Base-by-base conservation (phyloP, 306 rosid genomes). In the Cucumis hystrix region DNA sequence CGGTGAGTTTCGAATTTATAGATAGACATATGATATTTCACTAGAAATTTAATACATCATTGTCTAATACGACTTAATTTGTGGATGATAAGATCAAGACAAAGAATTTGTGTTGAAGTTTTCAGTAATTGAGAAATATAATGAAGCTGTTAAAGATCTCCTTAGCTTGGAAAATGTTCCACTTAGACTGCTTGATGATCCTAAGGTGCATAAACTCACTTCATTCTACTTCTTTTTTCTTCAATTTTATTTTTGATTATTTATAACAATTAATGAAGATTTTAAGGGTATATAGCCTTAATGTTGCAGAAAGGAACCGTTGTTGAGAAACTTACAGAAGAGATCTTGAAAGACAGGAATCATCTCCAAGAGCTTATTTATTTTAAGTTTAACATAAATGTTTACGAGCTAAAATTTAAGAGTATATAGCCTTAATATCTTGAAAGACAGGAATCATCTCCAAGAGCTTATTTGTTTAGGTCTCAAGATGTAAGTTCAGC, bases 71-170 rank as follows among this genome's bases (percentile, higher is more conserved):
- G n/a, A n/a, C n/a, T n/a, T n/a, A 80, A 82, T 33, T 80, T 84
- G n/a, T 18, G 81, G 57, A 80, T 81, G 57, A 21, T 86, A 92
- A 97, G 96, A 87, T 56, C 81, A 64, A 71, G 96, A 86, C 33
- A 87, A 90, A 80, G 87, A 90, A 35, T 95, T 85, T 81, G 82
- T 88, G 76, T 60, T 95, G 54, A 90, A 90, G 77, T 95, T 95
- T 82, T 95, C 97, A 70, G 97, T 97, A 12, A 87, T 92, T 88
- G 98, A 95, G 86, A 95, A 90, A 61, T 94, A 92, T 59, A 94
- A 92, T 75, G 98, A 94, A 88, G 93, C 86, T 30, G 97, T 95
- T 41, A 89, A 82, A 76, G 98, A 92, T 83, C 97, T 92, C 77
- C 93, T 95, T 45, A 75, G 79, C 76, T 79, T 80, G 28, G 89